These are phyloP conservation scores for Oropetium thomaeum DNA, from an alignment of 176 grass and related monocot species.

Conservation along the genomic window DNA sequence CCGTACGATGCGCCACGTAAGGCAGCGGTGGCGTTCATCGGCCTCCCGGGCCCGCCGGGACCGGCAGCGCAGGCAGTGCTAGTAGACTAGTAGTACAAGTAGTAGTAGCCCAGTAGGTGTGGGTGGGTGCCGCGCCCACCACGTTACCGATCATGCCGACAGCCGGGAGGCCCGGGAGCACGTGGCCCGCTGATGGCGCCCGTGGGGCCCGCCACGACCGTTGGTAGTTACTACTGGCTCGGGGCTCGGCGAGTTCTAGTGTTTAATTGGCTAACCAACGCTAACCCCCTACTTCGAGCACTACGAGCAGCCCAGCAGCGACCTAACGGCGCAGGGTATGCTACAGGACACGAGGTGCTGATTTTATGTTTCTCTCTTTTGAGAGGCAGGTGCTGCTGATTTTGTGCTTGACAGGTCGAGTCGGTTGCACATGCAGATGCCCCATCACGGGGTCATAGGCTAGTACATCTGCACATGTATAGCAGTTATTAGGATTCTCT, in stretches of 20 bases:
- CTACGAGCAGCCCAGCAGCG: background rate
- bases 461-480: background rate
- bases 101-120: background rate
- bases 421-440: background rate
- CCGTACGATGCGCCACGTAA: conserved; percentile 36
- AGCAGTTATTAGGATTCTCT: background rate
- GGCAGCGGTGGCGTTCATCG: conserved; percentile 13
- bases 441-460: background rate
- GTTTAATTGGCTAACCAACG: background rate
- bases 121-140: conserved; percentile 41
- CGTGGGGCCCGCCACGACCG: background rate
- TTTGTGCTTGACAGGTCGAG: too few relatives aligned
- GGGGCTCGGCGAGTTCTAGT: conserved; percentile 14
- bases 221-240: conserved; percentile 44
- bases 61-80: background rate
- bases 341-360: background rate
- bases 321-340: background rate
- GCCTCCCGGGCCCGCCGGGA: background rate
- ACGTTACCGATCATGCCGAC: conserved; percentile 45
- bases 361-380: too few relatives aligned
- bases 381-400: too few relatives aligned
- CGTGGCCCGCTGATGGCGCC: conserved; percentile 29
- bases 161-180: conserved; percentile 34
- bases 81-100: too few relatives aligned
- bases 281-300: too few relatives aligned